These are phyloP conservation scores for Alternaria rosae DNA, from an alignment of 2,329 filamentous ascomycete genomes.

Conservation along the genomic window DNA sequence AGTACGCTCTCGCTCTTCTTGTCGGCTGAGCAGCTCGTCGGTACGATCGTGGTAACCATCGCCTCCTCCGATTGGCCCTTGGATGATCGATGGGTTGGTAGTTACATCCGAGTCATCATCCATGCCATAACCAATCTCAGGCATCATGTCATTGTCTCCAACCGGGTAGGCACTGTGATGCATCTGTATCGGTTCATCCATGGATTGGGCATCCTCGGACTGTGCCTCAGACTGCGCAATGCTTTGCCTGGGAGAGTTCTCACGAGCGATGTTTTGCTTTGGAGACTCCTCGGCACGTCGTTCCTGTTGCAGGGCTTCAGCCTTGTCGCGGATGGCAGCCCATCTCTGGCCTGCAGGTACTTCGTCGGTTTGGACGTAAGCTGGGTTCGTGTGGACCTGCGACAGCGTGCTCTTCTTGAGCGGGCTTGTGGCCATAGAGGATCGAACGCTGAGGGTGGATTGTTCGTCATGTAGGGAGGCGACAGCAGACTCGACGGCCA, in stretches of 20 bases:
- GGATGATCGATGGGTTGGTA: conserved; percentile 85
- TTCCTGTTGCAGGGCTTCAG: conserved; percentile 44
- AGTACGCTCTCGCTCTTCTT: conserved; percentile 45
- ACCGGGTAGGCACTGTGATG: conserved; percentile 74
- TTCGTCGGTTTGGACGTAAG: conserved; percentile 30
- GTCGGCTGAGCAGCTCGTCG: conserved; percentile 41
- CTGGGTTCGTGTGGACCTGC: conserved; percentile 34
- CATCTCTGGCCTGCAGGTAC: conserved; percentile 44
- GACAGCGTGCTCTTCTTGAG: conserved; percentile 35
- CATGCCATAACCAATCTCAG: conserved; percentile 74
- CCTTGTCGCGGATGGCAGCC: conserved; percentile 53
- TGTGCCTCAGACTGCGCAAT: conserved; percentile 58
- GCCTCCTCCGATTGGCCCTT: conserved; percentile 71
- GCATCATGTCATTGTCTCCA: conserved; percentile 70
- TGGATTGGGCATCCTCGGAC: conserved; percentile 46
- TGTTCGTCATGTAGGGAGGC: conserved; percentile 83
- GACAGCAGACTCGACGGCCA: conserved; percentile 85
- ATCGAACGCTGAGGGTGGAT: conserved; percentile 69
- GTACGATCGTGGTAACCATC: conserved; percentile 54
- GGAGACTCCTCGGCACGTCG: conserved; percentile 57
- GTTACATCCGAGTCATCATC: conserved; percentile 70
- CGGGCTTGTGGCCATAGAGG: conserved; percentile 38
- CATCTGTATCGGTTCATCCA: conserved; percentile 61
- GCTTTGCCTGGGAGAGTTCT: conserved; percentile 63
- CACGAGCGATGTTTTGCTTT: conserved; percentile 60